phyloP scores from a whole-genome alignment of 805 yeast genomes.

The Sugiyamaella valdiviana region DNA sequence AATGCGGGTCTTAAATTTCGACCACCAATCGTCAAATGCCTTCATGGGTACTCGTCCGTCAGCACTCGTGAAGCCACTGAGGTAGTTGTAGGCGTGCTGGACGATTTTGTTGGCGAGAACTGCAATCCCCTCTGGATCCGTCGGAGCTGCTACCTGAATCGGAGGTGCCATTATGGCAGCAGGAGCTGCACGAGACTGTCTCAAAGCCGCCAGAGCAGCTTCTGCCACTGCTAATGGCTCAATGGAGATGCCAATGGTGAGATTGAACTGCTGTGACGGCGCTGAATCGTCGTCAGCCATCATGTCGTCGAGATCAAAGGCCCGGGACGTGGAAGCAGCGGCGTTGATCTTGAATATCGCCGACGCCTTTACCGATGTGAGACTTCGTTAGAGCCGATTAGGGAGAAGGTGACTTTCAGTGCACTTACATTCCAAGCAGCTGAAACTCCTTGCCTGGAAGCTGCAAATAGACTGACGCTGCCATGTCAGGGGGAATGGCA shows the following conservation, averaged over 20 bases:
- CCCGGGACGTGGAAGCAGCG: conserved; percentile 9
- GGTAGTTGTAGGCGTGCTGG: conserved; percentile 82
- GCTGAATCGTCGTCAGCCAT: conserved; percentile 43
- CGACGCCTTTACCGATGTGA: conserved; percentile 60
- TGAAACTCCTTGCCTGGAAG: conserved; percentile 49
- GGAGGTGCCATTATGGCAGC: conserved; percentile 11
- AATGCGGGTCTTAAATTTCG: conserved; percentile 68
- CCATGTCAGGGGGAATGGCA: conserved; percentile 51
- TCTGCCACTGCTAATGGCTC: conserved; percentile 71
- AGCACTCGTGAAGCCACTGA: conserved; percentile 78
- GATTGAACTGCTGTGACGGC: conserved; percentile 34
- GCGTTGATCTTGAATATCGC: conserved; percentile 76
- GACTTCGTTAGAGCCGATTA: conserved; percentile 14
- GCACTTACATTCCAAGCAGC: conserved; percentile 46
- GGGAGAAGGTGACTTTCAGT: background rate
- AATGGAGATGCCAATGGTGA: conserved; percentile 78
- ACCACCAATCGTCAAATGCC: conserved; percentile 92
- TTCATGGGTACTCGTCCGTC: conserved; percentile 80
- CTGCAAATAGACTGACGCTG: conserved; percentile 87
- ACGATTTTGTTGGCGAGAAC: conserved; percentile 80
- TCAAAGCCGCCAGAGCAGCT: conserved; percentile 41
- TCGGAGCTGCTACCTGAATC: conserved; percentile 23
- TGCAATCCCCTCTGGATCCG: conserved; percentile 44
- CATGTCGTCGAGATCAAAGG: conserved; percentile 47
- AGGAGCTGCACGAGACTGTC: conserved; percentile 26